Base-by-base conservation (phyloP, 1,284 basidiomycete genomes). In the Malassezia psittaci region DNA sequence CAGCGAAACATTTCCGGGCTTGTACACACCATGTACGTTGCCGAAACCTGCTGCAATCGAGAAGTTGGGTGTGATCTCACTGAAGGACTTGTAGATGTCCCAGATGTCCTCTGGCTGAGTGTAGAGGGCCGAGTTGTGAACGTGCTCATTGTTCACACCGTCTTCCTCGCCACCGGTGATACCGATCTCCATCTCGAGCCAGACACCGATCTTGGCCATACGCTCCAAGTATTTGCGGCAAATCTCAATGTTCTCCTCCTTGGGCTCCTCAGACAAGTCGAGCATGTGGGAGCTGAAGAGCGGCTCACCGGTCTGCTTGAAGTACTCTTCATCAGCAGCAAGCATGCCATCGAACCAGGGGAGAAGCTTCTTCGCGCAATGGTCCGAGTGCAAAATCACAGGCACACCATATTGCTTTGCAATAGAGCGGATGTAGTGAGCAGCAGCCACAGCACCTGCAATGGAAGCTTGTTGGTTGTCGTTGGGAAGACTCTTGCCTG, bases 101-200 rank as follows among this genome's bases (percentile, higher is more conserved):
- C 81, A 96, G 51, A 74, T 74, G 75, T 98, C 93, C 76, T 91
- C 87, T 55, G 94, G 91, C 78, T 98, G 93, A 45, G 94, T 99
- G 83, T 98, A 98, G 67, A 98, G 81, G 52, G 83, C 81, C 43
- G 85, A 80, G 79, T 96, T 98, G 80, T 98, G 94, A 66, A 91
- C 90, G 55, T 81, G 83, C 62, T 89, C 68, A 60, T 75, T 75
- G 70, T 76, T 72, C 52, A 98, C 93, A 77, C 93, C 93, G 75
- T 98, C 93, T 79, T 98, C 93, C 78, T 98, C 93, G 75, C 93
- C 93, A 77, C 93, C 94, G 58, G 94, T 99, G 79, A 99, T 98
- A 75, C 94, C 94, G 76, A 99, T 98, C 80, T 99, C 94, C 94
- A 99, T 99, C 83, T 99, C 94, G 77, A 99, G 89, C 90, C 90